phyloP scores from a whole-genome alignment of 2,329 filamentous ascomycete genomes.

The Microthyrium microscopicum region DNA sequence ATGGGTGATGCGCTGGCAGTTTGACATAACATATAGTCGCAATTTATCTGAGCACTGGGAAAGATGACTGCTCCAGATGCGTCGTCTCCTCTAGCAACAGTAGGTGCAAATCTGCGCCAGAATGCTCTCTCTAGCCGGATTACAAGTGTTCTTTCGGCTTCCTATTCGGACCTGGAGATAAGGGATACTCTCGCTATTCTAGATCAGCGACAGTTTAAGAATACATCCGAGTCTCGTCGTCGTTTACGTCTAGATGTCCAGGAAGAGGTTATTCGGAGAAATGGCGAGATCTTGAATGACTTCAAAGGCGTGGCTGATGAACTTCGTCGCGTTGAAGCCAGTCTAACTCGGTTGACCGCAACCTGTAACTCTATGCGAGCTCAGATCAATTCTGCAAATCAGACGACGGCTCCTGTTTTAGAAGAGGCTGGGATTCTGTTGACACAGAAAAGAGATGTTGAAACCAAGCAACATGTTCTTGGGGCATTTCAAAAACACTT shows the following conservation, averaged over 20 bases:
- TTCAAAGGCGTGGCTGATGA: constrained; percentile 84
- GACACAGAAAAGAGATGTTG: constrained; percentile 53
- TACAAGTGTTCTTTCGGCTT: constrained; percentile 72
- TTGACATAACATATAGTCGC: too few species aligned
- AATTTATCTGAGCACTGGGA: too few species aligned
- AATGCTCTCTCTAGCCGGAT: constrained; percentile 69
- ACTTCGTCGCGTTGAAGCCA: too few species aligned
- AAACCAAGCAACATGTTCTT: constrained; percentile 65
- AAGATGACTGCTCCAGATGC: neutral
- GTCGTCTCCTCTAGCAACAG: constrained; percentile 9
- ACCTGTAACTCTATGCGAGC: too few species aligned
- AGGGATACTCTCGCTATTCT: constrained; percentile 66
- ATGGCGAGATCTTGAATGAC: constrained; percentile 73
- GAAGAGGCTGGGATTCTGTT: constrained; percentile 62
- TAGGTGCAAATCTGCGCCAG: constrained; percentile 18
- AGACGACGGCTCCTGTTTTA: constrained; percentile 56
- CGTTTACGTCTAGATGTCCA: constrained; percentile 70
- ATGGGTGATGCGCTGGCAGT: too few species aligned
- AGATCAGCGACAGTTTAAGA: constrained; percentile 53
- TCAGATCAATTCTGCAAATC: constrained; percentile 59
- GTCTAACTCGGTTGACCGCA: too few species aligned
- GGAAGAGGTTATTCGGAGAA: constrained; percentile 82
- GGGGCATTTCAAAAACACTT: constrained; percentile 69
- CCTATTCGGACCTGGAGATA: constrained; percentile 85
- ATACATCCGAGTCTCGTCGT: constrained; percentile 62